Base-by-base conservation (phyloP, 2,329 filamentous ascomycete species). In the Ceratocystis smalleyi region DNA sequence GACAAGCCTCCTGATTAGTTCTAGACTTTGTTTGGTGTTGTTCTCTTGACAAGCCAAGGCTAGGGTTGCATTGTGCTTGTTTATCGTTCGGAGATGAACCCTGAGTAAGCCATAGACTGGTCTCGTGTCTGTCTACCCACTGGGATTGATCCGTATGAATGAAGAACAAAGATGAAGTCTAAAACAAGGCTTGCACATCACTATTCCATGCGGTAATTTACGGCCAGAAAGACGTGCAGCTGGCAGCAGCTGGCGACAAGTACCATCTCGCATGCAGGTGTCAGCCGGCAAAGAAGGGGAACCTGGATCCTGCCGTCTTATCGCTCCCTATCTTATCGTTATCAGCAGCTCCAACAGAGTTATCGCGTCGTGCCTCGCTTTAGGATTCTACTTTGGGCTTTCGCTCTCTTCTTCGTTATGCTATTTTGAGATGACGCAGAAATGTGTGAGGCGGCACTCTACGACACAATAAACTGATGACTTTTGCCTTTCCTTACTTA, bases 391-490 rank as follows among this genome's bases (percentile, higher is more conserved):
- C 35, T 40, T 40, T 40, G 35, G 35, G 35, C 12, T 40, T 60
- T 61, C 5, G 8, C 59, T 12, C 59, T 45, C n/a, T 51, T 51
- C n/a, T 51, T 51, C 22, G n/a, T 5, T 51, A 5, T 51, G n/a
- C 47, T 51, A 51, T 43, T 61, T 61, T 27, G 30, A 47, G 45
- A 61, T 61, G 59, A 61, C 43, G 59, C 35, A 60, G 32, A 30
- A 17, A 5, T 47, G 10, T 10, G 43, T 7, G 2, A 59, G 30
- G 24, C 24, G 30, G 24, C 24, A 55, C 30, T 6, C 6, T 17
- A 35, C 35, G 45, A 17, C 35, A 12, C 35, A 40, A 40, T 15
- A 40, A 40, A 40, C 35, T 40, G 35, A 40, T 15, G 35, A 40
- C 35, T 40, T 40, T 40, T 40, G 12, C 12, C 35, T 51, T 51